Evolutionary conservation across 192 early-diverging fungal genomes (phyloP).

Genomic region (Coemansia nantahalensis): DNA sequence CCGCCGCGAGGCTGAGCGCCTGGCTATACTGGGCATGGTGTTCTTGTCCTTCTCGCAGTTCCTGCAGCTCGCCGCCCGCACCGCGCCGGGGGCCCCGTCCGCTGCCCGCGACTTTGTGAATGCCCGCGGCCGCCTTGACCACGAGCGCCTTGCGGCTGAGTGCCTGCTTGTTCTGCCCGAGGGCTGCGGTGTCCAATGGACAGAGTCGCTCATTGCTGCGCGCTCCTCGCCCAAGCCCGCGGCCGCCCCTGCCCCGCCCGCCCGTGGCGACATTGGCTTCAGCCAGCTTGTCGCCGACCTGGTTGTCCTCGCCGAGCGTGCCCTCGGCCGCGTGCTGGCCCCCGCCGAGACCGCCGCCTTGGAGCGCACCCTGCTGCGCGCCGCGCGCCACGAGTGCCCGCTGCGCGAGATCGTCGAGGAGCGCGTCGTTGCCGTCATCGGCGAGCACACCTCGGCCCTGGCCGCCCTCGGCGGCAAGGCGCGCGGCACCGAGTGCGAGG

Average conservation of each 20-base stretch:
- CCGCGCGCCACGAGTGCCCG: conserved; percentile 45
- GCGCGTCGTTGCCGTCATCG: conserved; percentile 26
- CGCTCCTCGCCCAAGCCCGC: conserved; percentile 7
- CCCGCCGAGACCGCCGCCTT: conserved; percentile 28
- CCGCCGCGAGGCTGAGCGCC: conserved; percentile 42
- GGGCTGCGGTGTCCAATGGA: conserved; percentile 41
- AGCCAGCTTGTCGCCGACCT: conserved; percentile 35
- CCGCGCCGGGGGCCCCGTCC: conserved; percentile 2
- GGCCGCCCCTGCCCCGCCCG: not conserved
- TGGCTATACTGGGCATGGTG: conserved; percentile 36
- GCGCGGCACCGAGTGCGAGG: conserved; percentile 31
- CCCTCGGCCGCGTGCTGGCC: conserved; percentile 13
- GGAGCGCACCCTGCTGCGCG: conserved; percentile 42
- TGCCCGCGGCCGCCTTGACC: conserved; percentile 30
- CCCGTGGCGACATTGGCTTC: conserved; percentile 30
- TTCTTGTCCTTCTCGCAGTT: conserved; percentile 46
- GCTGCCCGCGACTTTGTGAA: conserved; percentile 17
- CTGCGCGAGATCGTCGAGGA: conserved; percentile 50
- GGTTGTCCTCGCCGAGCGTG: conserved; percentile 28
- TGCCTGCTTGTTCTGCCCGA: conserved; percentile 46
- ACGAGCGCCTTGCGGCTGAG: conserved; percentile 31
- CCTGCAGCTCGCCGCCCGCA: conserved; percentile 24
- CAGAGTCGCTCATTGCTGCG: conserved; percentile 23
- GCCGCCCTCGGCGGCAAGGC: conserved; percentile 13
- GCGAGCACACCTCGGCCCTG: conserved; percentile 25